Base-by-base conservation (phyloP, 345 rosid genomes). In the Heritiera fomes region DNA sequence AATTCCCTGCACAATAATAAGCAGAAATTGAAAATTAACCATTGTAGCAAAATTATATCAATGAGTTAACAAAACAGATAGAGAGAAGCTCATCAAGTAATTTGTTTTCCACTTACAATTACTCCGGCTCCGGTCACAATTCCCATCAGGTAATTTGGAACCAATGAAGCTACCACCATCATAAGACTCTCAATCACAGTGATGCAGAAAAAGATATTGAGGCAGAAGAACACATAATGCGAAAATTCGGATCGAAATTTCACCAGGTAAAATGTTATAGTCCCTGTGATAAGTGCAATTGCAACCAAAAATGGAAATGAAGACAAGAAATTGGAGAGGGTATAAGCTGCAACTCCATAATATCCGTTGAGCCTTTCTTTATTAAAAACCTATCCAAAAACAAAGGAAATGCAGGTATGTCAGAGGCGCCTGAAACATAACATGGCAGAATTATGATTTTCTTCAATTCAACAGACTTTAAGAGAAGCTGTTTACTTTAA, bases 161-260 rank as follows among this genome's bases (percentile, higher is more conserved):
- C 97, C 75, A 93, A 68, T 46, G 97, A 86, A 82, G 97, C 97
- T 56, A 90, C 77, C 79, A 93, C 91, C 97, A 93, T 93, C 97
- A 93, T 91, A 82, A 93, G 87, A 81, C 97, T 93, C 87, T 93
- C 97, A 65, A 93, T 87, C 7, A 91, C 95, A 70, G 93, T 83
- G 74, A 93, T 87, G 83, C 87, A 82, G 77, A 85, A 80, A 78
- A 89, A 89, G 73, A 93, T 81, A 82, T 93, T 90, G 79, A 90
- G 91, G 62, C 89, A 88, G 85, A 91, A 91, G 88, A 88, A 93
- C 1, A 77, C 85, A 38, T 88, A 91, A 81, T 89, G 77, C 0
- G 89, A 80, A 80, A 93, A 91, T 45, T 87, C 94, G 0, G 93
- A 62, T 69, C 92, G 88, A 67, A 88, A 88, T 80, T 87, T 91